Conservation (phyloP, 345 rosid genomes). For the Salix caprea region DNA sequence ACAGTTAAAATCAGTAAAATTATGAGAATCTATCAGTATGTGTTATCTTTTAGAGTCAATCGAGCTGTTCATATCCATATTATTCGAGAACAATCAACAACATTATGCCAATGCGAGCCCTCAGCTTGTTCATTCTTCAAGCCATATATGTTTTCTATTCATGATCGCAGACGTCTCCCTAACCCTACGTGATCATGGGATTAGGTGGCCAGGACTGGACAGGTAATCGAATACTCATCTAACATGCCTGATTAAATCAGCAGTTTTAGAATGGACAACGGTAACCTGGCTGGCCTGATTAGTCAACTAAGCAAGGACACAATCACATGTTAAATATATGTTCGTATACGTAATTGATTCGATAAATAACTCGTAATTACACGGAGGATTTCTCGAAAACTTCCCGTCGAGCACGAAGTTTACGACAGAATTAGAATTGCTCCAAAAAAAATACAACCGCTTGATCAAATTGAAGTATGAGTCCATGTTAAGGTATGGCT, state of each 20-base stretch:
- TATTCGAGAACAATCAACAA: background rate
- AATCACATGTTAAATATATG: conserved; percentile 2
- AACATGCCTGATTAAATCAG: background rate
- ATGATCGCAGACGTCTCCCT: background rate
- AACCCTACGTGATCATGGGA: background rate
- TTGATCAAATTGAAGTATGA: background rate
- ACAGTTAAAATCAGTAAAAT: background rate
- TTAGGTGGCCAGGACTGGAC: background rate
- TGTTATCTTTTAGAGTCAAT: background rate
- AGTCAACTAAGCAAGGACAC: conserved; percentile 15
- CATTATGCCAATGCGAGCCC: background rate
- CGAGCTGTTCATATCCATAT: background rate
- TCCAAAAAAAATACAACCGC: conserved; percentile 15
- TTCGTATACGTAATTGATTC: conserved; percentile 3
- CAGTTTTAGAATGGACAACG: background rate
- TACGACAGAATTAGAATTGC: background rate
- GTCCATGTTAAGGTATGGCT: conserved; percentile 11
- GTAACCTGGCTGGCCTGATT: conserved; percentile 20
- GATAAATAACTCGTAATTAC: conserved; percentile 1
- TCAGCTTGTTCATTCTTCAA: background rate
- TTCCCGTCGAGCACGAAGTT: conserved; percentile 9
- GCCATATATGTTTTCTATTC: background rate
- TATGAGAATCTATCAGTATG: background rate
- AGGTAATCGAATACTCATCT: background rate
- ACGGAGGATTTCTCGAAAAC: conserved; percentile 1